These are phyloP conservation scores for Rhododendron griersonianum DNA, from an alignment of 148 eudicot genomes.

Conservation along the genomic window DNA sequence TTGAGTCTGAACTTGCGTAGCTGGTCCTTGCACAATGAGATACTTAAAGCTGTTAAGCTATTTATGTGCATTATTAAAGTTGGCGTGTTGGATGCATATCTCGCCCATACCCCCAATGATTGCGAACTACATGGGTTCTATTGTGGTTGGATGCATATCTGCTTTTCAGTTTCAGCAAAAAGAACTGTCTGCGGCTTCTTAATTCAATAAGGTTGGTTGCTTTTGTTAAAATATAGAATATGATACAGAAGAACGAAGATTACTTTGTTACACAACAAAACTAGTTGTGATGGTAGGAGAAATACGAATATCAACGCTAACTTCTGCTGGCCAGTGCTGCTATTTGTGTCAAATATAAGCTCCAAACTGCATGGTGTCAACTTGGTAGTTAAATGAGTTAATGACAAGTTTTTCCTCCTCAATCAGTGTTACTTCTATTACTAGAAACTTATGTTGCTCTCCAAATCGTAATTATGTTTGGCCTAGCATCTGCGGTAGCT, in stretches of 20 bases:
- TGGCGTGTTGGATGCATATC: not conserved
- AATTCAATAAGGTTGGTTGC: not conserved
- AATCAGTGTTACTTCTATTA: not conserved
- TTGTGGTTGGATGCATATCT: too few species aligned
- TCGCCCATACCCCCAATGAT: too few species aligned
- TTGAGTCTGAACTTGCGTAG: not conserved
- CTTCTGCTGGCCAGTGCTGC: not conserved
- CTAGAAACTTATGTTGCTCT: not conserved
- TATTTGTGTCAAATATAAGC: not conserved
- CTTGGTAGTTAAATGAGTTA: not conserved
- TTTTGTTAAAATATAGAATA: not conserved
- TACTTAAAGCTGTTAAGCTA: not conserved
- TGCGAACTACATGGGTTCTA: too few species aligned
- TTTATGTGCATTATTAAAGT: not conserved
- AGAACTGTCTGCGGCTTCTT: not conserved
- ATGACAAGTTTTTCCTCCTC: not conserved
- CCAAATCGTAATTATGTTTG: not conserved
- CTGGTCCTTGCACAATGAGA: not conserved
- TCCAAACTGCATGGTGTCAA: not conserved
- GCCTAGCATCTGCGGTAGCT: not conserved
- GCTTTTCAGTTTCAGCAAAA: not conserved
- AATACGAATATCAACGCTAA: not conserved
- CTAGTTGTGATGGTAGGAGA: not conserved
- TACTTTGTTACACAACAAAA: not conserved
- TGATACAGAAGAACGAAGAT: not conserved